phyloP scores from a whole-genome alignment of 208 protist genomes.

The Acanthamoeba triangularis region DNA sequence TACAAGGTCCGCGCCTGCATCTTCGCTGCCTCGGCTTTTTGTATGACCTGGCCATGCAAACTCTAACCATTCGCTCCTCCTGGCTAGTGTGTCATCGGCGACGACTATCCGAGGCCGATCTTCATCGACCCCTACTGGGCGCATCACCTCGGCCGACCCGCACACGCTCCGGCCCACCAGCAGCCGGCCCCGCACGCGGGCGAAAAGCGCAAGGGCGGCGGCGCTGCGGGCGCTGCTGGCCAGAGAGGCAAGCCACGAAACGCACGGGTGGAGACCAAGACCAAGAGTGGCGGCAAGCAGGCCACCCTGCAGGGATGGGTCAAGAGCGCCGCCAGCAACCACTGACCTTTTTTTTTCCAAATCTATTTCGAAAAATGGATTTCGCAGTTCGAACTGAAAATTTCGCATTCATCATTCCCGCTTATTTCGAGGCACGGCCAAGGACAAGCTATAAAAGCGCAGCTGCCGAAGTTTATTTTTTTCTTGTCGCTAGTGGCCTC shows the following conservation, averaged over 20 bases:
- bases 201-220: conserved; percentile 20
- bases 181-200: neutral
- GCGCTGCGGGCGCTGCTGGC: neutral
- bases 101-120: conserved; percentile 43
- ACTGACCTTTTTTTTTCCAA: too few species aligned
- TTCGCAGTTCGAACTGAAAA: too few species aligned
- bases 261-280: neutral
- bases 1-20: neutral
- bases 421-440: neutral
- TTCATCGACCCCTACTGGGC: conserved; percentile 36
- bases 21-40: neutral
- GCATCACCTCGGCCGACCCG: conserved; percentile 17
- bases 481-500: neutral
- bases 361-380: too few species aligned
- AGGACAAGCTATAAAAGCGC: neutral
- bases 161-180: neutral
- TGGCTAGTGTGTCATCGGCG: neutral
- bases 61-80: neutral
- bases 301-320: conserved; percentile 20
- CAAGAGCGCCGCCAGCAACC: neutral
- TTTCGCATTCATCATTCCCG: neutral
- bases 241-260: conserved; percentile 1
- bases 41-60: neutral
- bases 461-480: too few species aligned
- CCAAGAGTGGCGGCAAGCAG: neutral